These are phyloP conservation scores for Nemophila menziesii DNA, from an alignment of 257 asterid species.

Conservation along the genomic window DNA sequence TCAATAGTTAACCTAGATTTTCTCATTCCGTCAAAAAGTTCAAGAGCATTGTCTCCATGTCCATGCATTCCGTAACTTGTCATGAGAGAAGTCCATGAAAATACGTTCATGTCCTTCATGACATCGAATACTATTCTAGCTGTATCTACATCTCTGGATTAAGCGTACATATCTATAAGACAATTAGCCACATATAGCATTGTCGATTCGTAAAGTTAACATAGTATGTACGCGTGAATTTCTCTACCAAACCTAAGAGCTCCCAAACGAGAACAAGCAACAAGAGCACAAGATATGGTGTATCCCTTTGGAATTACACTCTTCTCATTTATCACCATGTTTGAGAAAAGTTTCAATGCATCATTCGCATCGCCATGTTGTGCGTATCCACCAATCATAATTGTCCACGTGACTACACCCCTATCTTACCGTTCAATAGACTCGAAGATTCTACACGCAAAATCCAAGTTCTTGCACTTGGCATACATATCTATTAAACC, in stretches of 20 bases:
- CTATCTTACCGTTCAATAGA: slow-evolving; percentile 40
- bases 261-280: slow-evolving; percentile 45
- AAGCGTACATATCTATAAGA: slow-evolving; percentile 84
- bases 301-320: too few relatives aligned
- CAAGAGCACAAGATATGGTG: slow-evolving; percentile 63
- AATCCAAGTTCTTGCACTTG: slow-evolving; percentile 50
- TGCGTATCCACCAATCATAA: slow-evolving; percentile 66
- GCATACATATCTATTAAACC: slow-evolving; percentile 72
- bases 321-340: slow-evolving; percentile 59
- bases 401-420: slow-evolving; percentile 59
- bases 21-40: slow-evolving; percentile 50
- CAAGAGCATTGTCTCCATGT: slow-evolving; percentile 44
- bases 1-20: slow-evolving; percentile 25
- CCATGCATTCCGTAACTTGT: slow-evolving; percentile 57
- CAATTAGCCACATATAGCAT: slow-evolving; percentile 60
- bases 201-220: too few relatives aligned
- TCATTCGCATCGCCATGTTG: slow-evolving; percentile 31
- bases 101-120: slow-evolving; percentile 50
- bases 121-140: slow-evolving; percentile 35
- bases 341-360: slow-evolving; percentile 44
- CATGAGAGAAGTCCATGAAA: slow-evolving; percentile 81
- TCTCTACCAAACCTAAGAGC: slow-evolving; percentile 58
- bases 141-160: slow-evolving; percentile 29
- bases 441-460: slow-evolving; percentile 45
- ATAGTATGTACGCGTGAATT: slow-evolving; percentile 30